Evolutionary conservation across 2,329 filamentous ascomycete genomes (phyloP).

Genomic region (Diaporthe batatas): DNA sequence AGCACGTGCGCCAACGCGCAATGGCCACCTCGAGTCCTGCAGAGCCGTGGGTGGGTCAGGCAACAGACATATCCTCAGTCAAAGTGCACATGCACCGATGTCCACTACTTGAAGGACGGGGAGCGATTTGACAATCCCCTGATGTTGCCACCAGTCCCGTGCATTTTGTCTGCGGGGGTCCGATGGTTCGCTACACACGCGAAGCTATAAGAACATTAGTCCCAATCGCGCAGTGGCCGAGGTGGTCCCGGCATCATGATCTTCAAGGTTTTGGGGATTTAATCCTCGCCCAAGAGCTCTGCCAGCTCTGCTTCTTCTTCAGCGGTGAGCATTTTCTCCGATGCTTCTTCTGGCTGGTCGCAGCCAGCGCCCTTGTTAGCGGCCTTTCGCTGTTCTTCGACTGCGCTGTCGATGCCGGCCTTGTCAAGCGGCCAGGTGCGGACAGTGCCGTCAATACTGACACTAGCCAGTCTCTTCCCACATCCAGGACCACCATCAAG

Average conservation of each 20-base stretch:
- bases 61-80: background rate
- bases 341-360: constrained; percentile 58
- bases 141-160: background rate
- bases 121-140: background rate
- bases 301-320: constrained; percentile 94
- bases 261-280: constrained; percentile 36
- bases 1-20: background rate
- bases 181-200: background rate
- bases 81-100: background rate
- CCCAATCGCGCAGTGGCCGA: background rate
- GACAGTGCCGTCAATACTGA: constrained; percentile 90
- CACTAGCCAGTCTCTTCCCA: constrained; percentile 75
- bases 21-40: background rate
- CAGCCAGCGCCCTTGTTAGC: constrained; percentile 65
- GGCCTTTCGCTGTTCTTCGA: constrained; percentile 63
- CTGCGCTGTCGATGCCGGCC: constrained; percentile 65
- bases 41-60: background rate
- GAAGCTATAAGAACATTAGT: background rate
- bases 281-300: constrained; percentile 87
- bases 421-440: constrained; percentile 83
- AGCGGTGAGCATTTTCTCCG: constrained; percentile 74
- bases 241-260: background rate
- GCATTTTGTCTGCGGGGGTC: background rate
- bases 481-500: constrained; percentile 58
- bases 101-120: background rate